A percentile compares a stretch with the other conserved stretches of the same genome.
These are phyloP conservation scores for Chaetoceros muelleri DNA, from an alignment of 108 stramenopile species.

Conservation along the genomic window DNA sequence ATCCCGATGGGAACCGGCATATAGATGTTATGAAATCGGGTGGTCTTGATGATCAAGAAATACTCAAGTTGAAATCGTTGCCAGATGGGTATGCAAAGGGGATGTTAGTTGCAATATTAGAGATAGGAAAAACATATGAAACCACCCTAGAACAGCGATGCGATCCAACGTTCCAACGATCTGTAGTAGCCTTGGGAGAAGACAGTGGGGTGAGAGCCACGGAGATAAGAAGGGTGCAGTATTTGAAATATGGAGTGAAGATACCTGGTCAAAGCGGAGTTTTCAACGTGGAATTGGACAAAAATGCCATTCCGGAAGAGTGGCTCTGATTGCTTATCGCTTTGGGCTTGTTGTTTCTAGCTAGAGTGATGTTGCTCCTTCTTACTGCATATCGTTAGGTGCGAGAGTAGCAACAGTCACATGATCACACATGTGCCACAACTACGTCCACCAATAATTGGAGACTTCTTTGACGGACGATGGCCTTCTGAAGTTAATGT, in stretches of 20 bases:
- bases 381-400: too few species aligned
- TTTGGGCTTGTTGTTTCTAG: too few species aligned
- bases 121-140: slow-evolving; percentile 61
- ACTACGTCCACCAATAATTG: too few species aligned
- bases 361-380: too few species aligned
- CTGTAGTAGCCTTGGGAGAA: slow-evolving; percentile 46
- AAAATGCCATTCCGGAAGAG: slow-evolving; percentile 41
- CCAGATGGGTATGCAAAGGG: slow-evolving; percentile 49
- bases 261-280: slow-evolving; percentile 41
- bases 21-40: slow-evolving; percentile 50
- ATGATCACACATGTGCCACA: too few species aligned
- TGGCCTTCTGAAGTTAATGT: too few species aligned
- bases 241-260: slow-evolving; percentile 35
- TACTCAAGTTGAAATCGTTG: slow-evolving; percentile 36
- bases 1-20: slow-evolving; percentile 66
- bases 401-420: too few species aligned
- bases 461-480: too few species aligned
- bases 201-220: slow-evolving; percentile 55
- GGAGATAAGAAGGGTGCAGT: slow-evolving; percentile 51
- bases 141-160: slow-evolving; percentile 37
- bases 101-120: slow-evolving; percentile 54
- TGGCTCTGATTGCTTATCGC: too few species aligned
- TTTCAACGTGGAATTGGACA: slow-evolving; percentile 46
- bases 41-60: slow-evolving; percentile 36
- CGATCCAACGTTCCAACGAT: slow-evolving; percentile 46